A percentile compares a stretch with the other conserved stretches of the same genome.
Evolutionary conservation across 2,329 filamentous ascomycete species (phyloP).

Genomic region (Zasmidium cellare): DNA sequence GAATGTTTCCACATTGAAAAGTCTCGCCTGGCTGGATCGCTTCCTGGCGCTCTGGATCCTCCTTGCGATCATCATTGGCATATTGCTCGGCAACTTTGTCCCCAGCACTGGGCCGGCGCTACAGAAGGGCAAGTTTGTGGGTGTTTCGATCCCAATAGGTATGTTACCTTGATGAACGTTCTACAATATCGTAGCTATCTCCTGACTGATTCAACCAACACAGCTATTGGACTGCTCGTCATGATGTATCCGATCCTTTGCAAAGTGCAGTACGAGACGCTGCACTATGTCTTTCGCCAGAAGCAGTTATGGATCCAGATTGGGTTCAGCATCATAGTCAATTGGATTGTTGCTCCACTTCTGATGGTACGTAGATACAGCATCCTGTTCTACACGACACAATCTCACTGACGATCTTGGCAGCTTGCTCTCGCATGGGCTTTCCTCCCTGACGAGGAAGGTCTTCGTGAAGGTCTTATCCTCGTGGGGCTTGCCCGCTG

Average conservation of each 20-base stretch:
- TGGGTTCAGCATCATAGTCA: slow-evolving; percentile 71
- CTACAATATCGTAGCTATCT: slow-evolving; percentile 25
- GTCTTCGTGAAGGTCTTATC: slow-evolving; percentile 63
- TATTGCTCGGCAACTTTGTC: slow-evolving; percentile 75
- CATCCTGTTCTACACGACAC: not conserved
- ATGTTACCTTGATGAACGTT: slow-evolving; percentile 39
- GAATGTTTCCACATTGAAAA: slow-evolving; percentile 35
- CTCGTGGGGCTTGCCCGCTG: slow-evolving; percentile 82
- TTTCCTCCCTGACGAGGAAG: slow-evolving; percentile 52
- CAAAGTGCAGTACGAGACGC: slow-evolving; percentile 76
- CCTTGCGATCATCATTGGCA: slow-evolving; percentile 73
- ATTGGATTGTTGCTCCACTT: slow-evolving; percentile 81
- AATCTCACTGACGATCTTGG: not conserved
- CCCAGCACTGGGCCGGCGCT: slow-evolving; percentile 61
- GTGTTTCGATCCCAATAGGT: slow-evolving; percentile 64
- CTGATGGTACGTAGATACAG: slow-evolving; percentile 57
- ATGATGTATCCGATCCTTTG: slow-evolving; percentile 96
- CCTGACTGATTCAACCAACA: not conserved
- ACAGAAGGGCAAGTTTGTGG: slow-evolving; percentile 71
- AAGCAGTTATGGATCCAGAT: slow-evolving; percentile 74
- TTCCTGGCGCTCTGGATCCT: slow-evolving; percentile 65
- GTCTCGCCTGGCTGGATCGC: slow-evolving; percentile 46
- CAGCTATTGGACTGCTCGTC: slow-evolving; percentile 73
- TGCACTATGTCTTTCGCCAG: slow-evolving; percentile 66
- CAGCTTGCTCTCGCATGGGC: slow-evolving; percentile 60